phyloP scores from a whole-genome alignment of 176 grass and related monocot genomes.

The Bromus sterilis region DNA sequence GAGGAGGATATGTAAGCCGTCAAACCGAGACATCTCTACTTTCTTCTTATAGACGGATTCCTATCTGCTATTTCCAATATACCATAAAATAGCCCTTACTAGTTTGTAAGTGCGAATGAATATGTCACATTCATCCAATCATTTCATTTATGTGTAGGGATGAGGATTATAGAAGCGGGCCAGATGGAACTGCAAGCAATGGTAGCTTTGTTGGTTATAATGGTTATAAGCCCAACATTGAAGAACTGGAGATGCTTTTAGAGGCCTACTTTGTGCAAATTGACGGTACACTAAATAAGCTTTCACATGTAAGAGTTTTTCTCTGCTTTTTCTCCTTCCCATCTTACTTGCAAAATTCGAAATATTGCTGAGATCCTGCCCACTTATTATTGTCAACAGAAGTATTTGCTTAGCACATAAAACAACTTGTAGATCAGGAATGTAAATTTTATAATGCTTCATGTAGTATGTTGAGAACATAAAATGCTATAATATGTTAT shows the following conservation, averaged over 20 bases:
- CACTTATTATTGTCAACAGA: not conserved
- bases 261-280: conserved; percentile 96
- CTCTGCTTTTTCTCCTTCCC: not conserved
- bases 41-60: not conserved
- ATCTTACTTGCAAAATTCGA: not conserved
- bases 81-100: not conserved
- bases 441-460: not conserved
- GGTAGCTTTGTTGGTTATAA: conserved; percentile 62
- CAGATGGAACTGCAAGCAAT: conserved; percentile 35
- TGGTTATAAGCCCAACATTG: conserved; percentile 70
- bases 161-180: conserved; percentile 59
- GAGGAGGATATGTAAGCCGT: conserved; percentile 52
- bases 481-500: not conserved
- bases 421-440: not conserved
- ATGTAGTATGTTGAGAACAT: not conserved
- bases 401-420: not conserved
- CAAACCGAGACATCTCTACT: not conserved
- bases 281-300: conserved; percentile 83
- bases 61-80: not conserved
- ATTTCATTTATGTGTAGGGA: conserved; percentile 31
- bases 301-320: conserved; percentile 65
- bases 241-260: conserved; percentile 91
- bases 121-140: not conserved
- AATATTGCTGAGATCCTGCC: not conserved
- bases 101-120: not conserved